A percentile compares a stretch with the other conserved stretches of the same genome.
Evolutionary conservation across 257 asterid genomes (phyloP).

Genomic region (Jacaranda copaia): DNA sequence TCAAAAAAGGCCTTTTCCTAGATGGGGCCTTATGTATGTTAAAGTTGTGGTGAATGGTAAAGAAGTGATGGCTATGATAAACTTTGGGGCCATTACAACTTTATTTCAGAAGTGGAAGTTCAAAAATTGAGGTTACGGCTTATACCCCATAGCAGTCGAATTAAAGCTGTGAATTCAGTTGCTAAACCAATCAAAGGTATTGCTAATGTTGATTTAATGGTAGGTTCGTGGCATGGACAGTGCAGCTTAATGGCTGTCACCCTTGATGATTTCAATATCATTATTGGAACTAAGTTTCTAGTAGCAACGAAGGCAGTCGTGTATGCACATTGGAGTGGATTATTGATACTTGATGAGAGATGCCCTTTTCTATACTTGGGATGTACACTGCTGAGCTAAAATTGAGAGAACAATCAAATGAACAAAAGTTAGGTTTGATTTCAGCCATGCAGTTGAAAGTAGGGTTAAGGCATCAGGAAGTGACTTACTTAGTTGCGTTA

Average conservation of each 20-base stretch:
- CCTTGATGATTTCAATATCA: neutral
- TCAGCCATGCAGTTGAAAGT: no score
- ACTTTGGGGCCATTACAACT: neutral
- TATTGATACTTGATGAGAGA: no score
- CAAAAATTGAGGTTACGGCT: no score
- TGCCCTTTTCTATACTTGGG: neutral
- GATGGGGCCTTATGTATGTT: neutral
- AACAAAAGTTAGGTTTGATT: no score
- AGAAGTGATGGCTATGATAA: neutral
- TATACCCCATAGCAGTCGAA: neutral
- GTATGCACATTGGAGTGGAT: neutral
- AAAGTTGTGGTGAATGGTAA: neutral
- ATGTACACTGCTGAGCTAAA: neutral
- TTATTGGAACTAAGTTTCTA: neutral
- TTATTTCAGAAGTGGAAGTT: neutral
- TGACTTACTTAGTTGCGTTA: neutral
- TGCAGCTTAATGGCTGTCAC: neutral
- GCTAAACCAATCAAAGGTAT: neutral
- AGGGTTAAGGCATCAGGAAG: neutral
- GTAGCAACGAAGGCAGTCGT: neutral
- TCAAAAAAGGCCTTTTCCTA: neutral
- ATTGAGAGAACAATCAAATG: neutral
- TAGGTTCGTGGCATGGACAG: neutral
- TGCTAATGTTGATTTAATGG: neutral
- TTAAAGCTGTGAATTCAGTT: neutral